Percentiles rank a stretch among this genome's conserved stretches.
Evolutionary conservation across 2,329 filamentous ascomycete species (phyloP).

Genomic region (Claviceps citrina): DNA sequence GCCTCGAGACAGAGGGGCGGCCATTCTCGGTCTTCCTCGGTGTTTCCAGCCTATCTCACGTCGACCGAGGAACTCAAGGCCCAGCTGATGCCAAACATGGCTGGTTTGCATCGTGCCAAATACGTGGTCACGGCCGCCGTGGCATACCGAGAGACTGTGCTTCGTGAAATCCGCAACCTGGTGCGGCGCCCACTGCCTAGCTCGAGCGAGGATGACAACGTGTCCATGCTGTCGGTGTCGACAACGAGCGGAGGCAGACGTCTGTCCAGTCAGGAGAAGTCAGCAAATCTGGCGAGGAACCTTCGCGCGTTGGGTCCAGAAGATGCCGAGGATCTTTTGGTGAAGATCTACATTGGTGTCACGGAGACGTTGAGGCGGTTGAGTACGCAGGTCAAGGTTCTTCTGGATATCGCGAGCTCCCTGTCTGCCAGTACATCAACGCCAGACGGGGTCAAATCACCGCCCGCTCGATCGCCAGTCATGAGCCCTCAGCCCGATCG

Average conservation of each 20-base stretch:
- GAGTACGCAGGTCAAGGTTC: constrained; percentile 79
- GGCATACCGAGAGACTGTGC: constrained; percentile 66
- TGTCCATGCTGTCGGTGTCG: constrained; percentile 74
- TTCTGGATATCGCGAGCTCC: constrained; percentile 84
- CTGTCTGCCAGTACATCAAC: constrained; percentile 29
- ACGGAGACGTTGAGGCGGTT: constrained; percentile 75
- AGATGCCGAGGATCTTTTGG: constrained; percentile 71
- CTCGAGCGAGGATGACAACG: constrained; percentile 84
- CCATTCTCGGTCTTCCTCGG: constrained; percentile 50
- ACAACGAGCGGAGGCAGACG: constrained; percentile 55
- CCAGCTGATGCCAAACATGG: constrained; percentile 54
- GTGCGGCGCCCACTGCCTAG: constrained; percentile 78
- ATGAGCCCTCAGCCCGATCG: constrained; percentile 32
- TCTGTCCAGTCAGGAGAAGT: constrained; percentile 74
- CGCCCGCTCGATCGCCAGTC: constrained; percentile 34
- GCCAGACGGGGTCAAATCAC: constrained; percentile 30
- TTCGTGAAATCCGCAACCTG: constrained; percentile 73
- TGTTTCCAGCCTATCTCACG: constrained; percentile 64
- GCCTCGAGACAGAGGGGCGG: constrained; percentile 56
- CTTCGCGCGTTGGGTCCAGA: constrained; percentile 67
- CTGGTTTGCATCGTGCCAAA: constrained; percentile 66
- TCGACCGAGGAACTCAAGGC: constrained; percentile 55
- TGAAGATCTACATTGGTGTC: constrained; percentile 71
- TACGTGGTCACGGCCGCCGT: constrained; percentile 70
- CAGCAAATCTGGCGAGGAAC: constrained; percentile 73